Conservation (phyloP, 2,329 filamentous ascomycete genomes). For the Epichloe gansuensis region DNA sequence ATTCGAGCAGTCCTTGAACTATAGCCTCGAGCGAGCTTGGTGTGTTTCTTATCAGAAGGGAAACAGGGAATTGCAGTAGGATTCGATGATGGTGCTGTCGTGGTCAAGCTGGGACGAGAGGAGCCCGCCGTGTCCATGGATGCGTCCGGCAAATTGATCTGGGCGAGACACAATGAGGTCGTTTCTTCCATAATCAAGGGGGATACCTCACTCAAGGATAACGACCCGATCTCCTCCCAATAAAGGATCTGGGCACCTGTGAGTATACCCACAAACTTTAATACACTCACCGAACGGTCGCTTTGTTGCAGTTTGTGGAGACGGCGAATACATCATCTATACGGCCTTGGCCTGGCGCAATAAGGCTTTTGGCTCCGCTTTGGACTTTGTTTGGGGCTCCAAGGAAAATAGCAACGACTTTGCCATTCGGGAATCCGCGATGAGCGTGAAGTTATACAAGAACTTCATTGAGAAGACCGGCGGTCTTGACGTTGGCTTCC, state of each 20-base stretch:
- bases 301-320: constrained; percentile 71
- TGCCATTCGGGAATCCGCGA: constrained; percentile 86
- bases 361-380: constrained; percentile 88
- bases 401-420: constrained; percentile 99
- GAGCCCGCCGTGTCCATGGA: constrained; percentile 98
- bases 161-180: constrained; percentile 91
- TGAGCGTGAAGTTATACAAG: constrained; percentile 93
- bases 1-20: constrained; percentile 90
- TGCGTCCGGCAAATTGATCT: constrained; percentile 86
- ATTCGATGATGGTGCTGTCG: constrained; percentile 95
- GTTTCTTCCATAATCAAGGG: constrained; percentile 90
- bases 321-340: constrained; percentile 98
- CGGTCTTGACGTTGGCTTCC: constrained; percentile 87
- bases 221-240: constrained; percentile 75
- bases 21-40: constrained; percentile 92
- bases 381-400: constrained; percentile 94
- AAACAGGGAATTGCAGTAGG: constrained; percentile 91
- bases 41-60: constrained; percentile 89
- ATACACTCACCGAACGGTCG: constrained; percentile 92
- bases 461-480: constrained; percentile 90
- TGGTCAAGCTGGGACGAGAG: constrained; percentile 94
- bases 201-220: constrained; percentile 76
- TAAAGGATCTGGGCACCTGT: constrained; percentile 90
- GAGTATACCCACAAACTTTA: constrained; percentile 89
- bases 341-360: constrained; percentile 94